A percentile compares a stretch with the other conserved stretches of the same genome.
Conservation (phyloP, 495 filamentous ascomycete genomes). For the Daldinia childiae region DNA sequence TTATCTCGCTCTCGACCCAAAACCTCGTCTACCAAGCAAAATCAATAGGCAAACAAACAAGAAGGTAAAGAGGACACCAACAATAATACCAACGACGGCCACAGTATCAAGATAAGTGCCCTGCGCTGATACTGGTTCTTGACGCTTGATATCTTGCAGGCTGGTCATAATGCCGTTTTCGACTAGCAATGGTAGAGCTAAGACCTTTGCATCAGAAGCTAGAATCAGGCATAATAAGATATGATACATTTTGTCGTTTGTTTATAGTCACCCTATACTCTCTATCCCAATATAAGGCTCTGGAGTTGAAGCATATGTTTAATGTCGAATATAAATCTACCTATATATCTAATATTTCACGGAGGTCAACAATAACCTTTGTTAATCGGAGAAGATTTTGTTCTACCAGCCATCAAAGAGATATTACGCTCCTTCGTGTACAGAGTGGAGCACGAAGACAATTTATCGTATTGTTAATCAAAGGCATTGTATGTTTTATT, state of each 20-base stretch:
- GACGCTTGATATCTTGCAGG: neutral
- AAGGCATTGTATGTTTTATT: too few relatives aligned
- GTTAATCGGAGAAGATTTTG: neutral
- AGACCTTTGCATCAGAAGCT: too few relatives aligned
- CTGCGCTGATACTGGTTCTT: neutral
- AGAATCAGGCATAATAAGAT: too few relatives aligned
- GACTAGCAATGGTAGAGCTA: neutral
- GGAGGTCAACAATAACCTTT: neutral
- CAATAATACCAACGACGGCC: neutral
- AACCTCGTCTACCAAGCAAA: neutral
- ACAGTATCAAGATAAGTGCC: neutral
- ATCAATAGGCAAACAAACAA: neutral
- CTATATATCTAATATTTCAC: too few relatives aligned
- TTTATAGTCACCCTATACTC: too few relatives aligned
- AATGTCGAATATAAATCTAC: too few relatives aligned
- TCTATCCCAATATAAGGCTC: too few relatives aligned
- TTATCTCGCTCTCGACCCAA: neutral
- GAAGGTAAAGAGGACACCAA: neutral
- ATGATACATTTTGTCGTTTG: too few relatives aligned
- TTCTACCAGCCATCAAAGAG: neutral
- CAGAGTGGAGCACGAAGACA: too few relatives aligned
- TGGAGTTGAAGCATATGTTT: too few relatives aligned
- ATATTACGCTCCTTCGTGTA: too few relatives aligned
- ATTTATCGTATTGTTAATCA: too few relatives aligned
- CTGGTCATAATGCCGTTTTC: neutral